Evolutionary conservation across 345 rosid genomes (phyloP), one percentile per base, ranked within the genome.

Genomic region (Zanthoxylum bungeanum): DNA sequence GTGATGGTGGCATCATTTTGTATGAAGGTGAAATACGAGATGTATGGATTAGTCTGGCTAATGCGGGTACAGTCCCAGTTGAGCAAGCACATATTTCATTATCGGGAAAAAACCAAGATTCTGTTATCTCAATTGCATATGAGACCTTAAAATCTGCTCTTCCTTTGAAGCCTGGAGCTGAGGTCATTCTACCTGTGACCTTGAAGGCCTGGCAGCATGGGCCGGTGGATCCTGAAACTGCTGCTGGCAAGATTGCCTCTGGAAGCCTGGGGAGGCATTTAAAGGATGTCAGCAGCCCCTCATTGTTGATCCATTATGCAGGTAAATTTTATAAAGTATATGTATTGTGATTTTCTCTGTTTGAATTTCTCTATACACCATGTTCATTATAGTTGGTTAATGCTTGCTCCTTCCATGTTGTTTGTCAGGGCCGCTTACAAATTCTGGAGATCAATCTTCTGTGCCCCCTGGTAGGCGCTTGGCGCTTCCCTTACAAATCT

Each of bases 11-110:
- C 44, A 85, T 93, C 56, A 80, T 93, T 66, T 84, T 96, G 61
- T 89, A 96, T 76, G 99, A 96, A 91, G 98, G 97, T 72, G 98
- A 96, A 85, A 87, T 93, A 68, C 91, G 91, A 57, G 93, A 88
- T 63, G 80, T 89, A 44, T 83, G 83, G 87, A 88, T 96, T 60
- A 89, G 92, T 76, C 88, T 96, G 80, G 88, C 98, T 70, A 91
- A 93, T 83, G 98, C 97, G 40, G 99, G 99, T 63, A 91, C 98
- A 36, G 92, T 91, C 68, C 87, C 98, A 53, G 88, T 96, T 57
- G 98, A 85, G 68, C 92, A 93, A 78, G 97, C 91, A 27, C 97
- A 96, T 85, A 85, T 96, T 72, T 93, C 98, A 27, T 78, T 93
- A 25, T 91, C 98, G 6, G 99, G 98, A 66, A 96, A 84, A 88